A percentile compares a stretch with the other conserved stretches of the same genome.
phyloP scores from a whole-genome alignment of 225 moss, liverwort and hornwort species.

The Antitrichia curtipendula region DNA sequence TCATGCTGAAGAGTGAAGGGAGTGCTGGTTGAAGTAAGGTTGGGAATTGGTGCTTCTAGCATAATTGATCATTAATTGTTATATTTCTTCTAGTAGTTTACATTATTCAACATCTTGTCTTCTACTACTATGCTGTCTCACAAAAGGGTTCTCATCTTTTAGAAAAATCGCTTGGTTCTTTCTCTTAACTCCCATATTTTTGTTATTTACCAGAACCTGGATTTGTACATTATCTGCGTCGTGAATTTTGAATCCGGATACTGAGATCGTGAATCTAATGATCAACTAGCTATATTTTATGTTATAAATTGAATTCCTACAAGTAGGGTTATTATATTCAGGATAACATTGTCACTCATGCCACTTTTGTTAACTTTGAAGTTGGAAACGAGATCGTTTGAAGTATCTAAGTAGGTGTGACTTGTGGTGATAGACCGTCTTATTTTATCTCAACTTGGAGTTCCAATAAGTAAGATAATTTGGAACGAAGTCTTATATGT shows the following conservation, averaged over 20 bases:
- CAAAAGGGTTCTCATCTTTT: background rate
- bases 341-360: background rate
- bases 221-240: background rate
- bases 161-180: background rate
- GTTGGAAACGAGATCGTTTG: background rate
- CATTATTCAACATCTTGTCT: background rate
- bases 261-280: background rate
- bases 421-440: background rate
- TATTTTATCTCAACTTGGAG: background rate
- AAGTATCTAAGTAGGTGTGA: background rate
- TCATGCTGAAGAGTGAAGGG: background rate
- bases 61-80: background rate
- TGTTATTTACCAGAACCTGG: background rate
- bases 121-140: background rate
- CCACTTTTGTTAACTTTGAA: background rate
- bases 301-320: background rate
- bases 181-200: background rate
- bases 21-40: background rate
- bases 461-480: background rate
- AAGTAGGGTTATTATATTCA: background rate
- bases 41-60: background rate
- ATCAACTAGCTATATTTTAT: background rate
- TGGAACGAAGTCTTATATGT: background rate
- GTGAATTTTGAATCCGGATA: background rate
- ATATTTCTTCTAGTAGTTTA: background rate